A percentile compares a stretch with the other conserved stretches of the same genome.
Conservation (phyloP, 805 yeast genomes). For the Candida xyloterini region DNA sequence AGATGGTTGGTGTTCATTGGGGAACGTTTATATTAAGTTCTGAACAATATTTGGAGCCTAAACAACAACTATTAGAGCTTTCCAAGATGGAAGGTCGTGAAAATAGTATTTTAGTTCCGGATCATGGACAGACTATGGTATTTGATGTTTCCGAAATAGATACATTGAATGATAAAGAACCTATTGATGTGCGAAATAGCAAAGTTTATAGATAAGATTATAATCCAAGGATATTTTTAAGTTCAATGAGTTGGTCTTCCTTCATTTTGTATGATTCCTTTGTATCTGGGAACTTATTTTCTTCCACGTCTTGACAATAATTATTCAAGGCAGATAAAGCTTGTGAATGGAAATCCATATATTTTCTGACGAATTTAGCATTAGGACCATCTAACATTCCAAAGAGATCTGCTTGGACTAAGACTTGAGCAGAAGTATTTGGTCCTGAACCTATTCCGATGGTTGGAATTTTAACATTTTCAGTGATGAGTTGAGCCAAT, state of each 20-base stretch:
- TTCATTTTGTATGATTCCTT: conserved; percentile 71
- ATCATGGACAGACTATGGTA: conserved; percentile 68
- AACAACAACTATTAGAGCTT: conserved; percentile 48
- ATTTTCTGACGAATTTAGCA: conserved; percentile 77
- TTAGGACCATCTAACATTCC: conserved; percentile 62
- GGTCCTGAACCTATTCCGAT: conserved; percentile 97
- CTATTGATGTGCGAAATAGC: conserved; percentile 15
- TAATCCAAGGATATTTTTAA: conserved; percentile 1
- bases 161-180: conserved; percentile 12
- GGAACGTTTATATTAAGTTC: conserved; percentile 90
- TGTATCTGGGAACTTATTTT: conserved; percentile 55
- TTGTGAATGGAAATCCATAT: conserved; percentile 46
- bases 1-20: conserved; percentile 90
- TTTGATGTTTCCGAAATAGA: conserved; percentile 38
- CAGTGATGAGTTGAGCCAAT: conserved; percentile 64
- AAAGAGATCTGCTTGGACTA: conserved; percentile 80
- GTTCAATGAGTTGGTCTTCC: conserved; percentile 50
- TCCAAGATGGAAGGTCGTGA: conserved; percentile 40
- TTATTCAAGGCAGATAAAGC: conserved; percentile 50
- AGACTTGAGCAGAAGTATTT: conserved; percentile 80
- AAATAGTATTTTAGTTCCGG: conserved; percentile 57
- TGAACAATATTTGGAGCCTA: conserved; percentile 86
- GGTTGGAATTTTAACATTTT: conserved; percentile 63
- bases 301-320: conserved; percentile 61
- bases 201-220: conserved; percentile 7